A percentile compares a stretch with the other conserved stretches of the same genome.
These are phyloP conservation scores for Cenchrus fungigraminus DNA, from an alignment of 176 grass and related monocot genomes.

Conservation along the genomic window DNA sequence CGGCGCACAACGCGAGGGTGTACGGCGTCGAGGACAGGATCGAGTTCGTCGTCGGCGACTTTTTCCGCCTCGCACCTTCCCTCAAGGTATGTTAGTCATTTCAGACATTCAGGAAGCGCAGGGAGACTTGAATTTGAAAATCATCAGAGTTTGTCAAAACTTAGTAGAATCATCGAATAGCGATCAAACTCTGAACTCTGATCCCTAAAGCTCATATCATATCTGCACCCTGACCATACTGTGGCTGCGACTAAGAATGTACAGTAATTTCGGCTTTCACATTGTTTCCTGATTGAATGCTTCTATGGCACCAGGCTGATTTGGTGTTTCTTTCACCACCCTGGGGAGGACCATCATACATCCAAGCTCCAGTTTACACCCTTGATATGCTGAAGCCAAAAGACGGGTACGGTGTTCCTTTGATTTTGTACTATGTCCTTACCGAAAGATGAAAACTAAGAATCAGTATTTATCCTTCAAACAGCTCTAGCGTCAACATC, in stretches of 20 bases:
- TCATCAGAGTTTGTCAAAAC: background rate
- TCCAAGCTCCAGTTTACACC: constrained; percentile 46
- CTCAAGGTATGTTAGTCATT: constrained; percentile 41
- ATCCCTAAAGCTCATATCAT: background rate
- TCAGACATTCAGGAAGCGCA: background rate
- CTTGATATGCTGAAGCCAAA: constrained; percentile 72
- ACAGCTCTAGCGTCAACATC: background rate
- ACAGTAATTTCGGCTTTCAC: background rate
- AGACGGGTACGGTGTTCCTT: constrained; percentile 50
- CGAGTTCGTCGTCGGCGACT: constrained; percentile 69
- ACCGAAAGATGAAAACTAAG: background rate
- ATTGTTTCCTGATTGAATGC: constrained; percentile 19
- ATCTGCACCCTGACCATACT: background rate
- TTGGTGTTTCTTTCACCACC: constrained; percentile 79
- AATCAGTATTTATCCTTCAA: background rate
- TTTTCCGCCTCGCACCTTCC: constrained; percentile 59
- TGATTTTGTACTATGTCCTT: background rate
- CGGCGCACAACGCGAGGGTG: constrained; percentile 63
- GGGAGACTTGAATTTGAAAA: background rate
- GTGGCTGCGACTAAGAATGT: background rate
- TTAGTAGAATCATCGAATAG: background rate
- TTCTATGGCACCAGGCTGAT: constrained; percentile 52
- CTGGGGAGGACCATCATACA: constrained; percentile 80
- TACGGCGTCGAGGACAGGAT: constrained; percentile 73
- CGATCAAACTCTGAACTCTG: background rate